These are phyloP conservation scores for Leccinum fallax DNA, from an alignment of 1,284 basidiomycete species.

Conservation along the genomic window DNA sequence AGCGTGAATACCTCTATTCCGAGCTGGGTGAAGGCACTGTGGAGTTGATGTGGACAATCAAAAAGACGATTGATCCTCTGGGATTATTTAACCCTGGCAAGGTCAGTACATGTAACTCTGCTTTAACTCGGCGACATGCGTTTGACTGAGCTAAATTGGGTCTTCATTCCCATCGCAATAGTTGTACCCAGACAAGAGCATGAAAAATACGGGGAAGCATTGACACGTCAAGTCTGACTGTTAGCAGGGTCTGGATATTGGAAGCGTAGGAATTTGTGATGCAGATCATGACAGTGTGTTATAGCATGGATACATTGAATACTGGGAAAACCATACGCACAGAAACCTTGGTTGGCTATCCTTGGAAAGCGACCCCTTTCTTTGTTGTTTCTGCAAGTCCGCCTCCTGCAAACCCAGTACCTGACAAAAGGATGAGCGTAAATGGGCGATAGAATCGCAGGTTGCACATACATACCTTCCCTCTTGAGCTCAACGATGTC, in stretches of 20 bases:
- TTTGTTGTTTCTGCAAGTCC: slow-evolving; percentile 86
- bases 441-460: background rate
- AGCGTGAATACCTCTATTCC: slow-evolving; percentile 70
- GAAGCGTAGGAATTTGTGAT: background rate
- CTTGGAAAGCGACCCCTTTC: slow-evolving; percentile 76
- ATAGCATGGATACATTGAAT: slow-evolving; percentile 1
- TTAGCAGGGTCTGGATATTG: background rate
- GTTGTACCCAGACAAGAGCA: slow-evolving; percentile 31
- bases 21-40: slow-evolving; percentile 86
- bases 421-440: slow-evolving; percentile 40
- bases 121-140: background rate
- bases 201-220: slow-evolving; percentile 17
- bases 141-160: background rate
- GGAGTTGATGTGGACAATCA: slow-evolving; percentile 83
- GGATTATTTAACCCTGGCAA: slow-evolving; percentile 87
- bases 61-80: slow-evolving; percentile 74
- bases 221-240: background rate
- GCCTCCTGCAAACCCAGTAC: slow-evolving; percentile 88
- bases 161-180: background rate
- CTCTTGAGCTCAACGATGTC: slow-evolving; percentile 78
- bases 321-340: slow-evolving; percentile 1
- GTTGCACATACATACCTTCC: slow-evolving; percentile 60
- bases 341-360: slow-evolving; percentile 38
- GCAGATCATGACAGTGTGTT: background rate
- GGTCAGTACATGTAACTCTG: slow-evolving; percentile 39